These are phyloP conservation scores for Hondaea fermentalgiana DNA, from an alignment of 108 stramenopile species.

Conservation along the genomic window DNA sequence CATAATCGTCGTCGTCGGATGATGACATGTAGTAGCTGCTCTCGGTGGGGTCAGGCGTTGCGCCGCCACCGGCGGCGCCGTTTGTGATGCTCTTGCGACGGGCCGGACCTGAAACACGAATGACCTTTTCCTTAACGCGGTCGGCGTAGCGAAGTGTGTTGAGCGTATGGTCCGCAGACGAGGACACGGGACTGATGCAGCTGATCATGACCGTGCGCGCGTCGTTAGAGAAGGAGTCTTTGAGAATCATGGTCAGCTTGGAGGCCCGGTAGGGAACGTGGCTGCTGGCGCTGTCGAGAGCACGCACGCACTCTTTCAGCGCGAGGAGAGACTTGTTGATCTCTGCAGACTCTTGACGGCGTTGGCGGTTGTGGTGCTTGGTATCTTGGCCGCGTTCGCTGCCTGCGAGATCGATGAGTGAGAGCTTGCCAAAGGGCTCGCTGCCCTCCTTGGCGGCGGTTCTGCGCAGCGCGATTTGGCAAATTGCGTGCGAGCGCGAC, in stretches of 20 bases:
- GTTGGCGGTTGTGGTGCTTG: slow-evolving; percentile 81
- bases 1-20: neutral
- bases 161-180: slow-evolving; percentile 85
- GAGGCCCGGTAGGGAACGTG: slow-evolving; percentile 97
- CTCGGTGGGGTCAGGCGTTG: neutral
- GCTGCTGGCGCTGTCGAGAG: slow-evolving; percentile 70
- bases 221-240: slow-evolving; percentile 84
- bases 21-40: slow-evolving; percentile 3
- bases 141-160: slow-evolving; percentile 96
- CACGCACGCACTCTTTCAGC: slow-evolving; percentile 91
- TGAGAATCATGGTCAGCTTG: slow-evolving; percentile 91
- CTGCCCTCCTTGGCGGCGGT: slow-evolving; percentile 20
- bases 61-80: neutral
- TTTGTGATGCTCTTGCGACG: neutral
- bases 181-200: slow-evolving; percentile 79
- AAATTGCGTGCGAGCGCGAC: slow-evolving; percentile 91
- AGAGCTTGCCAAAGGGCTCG: slow-evolving; percentile 70
- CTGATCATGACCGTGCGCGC: slow-evolving; percentile 97
- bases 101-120: neutral
- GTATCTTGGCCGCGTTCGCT: slow-evolving; percentile 91
- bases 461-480: slow-evolving; percentile 79
- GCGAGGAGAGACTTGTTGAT: slow-evolving; percentile 93
- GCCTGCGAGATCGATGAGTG: slow-evolving; percentile 91
- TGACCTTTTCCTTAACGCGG: slow-evolving; percentile 80
- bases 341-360: slow-evolving; percentile 85